These are phyloP conservation scores for Clavaria fumosa DNA, from an alignment of 768 basidiomycete species.

Conservation along the genomic window DNA sequence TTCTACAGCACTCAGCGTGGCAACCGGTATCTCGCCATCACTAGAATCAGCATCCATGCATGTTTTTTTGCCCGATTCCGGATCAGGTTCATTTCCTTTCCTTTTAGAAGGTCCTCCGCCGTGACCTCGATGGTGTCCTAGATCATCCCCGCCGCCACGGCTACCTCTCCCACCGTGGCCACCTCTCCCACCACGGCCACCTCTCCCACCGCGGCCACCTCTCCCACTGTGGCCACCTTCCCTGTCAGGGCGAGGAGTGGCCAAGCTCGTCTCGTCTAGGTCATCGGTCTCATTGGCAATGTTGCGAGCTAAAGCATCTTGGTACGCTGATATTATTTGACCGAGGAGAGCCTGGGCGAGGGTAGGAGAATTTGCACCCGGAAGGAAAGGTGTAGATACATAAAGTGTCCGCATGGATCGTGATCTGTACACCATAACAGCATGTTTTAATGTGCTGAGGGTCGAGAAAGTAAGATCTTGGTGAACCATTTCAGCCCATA, in stretches of 20 bases:
- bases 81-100: not conserved
- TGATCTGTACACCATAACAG: not conserved
- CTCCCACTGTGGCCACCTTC: too few species aligned
- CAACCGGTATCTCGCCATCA: not conserved
- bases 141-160: not conserved
- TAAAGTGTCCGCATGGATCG: not conserved
- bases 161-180: not conserved
- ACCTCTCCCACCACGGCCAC: not conserved
- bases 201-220: not conserved
- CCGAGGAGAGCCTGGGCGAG: constrained; percentile 3
- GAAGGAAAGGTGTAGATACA: constrained; percentile 1
- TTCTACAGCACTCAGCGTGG: not conserved
- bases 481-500: constrained; percentile 4
- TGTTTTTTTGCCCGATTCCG: not conserved
- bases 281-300: not conserved
- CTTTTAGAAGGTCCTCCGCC: not conserved
- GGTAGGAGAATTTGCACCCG: not conserved
- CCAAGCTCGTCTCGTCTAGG: too few species aligned
- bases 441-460: not conserved
- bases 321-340: constrained; percentile 3
- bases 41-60: not conserved
- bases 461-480: constrained; percentile 1
- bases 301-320: not conserved
- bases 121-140: not conserved
- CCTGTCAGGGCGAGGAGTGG: too few species aligned